Evolutionary conservation across 2,329 filamentous ascomycete genomes (phyloP), one percentile per base, ranked within the genome.

Genomic region (Dactylonectria estremocensis): DNA sequence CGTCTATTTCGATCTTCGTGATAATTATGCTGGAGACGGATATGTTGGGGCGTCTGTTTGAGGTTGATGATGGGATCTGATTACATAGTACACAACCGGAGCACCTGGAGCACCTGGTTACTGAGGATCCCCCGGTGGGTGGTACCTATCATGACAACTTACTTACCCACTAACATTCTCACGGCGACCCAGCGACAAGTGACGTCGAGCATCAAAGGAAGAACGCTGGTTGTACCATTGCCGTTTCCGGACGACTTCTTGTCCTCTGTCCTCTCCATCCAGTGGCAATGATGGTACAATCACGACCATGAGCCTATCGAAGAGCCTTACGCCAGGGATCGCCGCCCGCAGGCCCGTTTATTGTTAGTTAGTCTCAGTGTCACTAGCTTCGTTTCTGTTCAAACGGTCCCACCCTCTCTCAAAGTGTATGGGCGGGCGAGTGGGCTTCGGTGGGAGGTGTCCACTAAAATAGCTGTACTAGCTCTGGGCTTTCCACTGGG

Each of bases 321-420:
- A 77, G 77, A 65, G 77, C 77, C 77, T 78, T 73, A 73, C 70
- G 61, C 64, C 71, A 76, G 70, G 74, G 75, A 76, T 77, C 68
- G 68, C 16, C 54, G 28, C 54, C 43, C 48, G n/a, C 37, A 20
- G 40, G 37, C 49, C 56, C 55, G 49, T 31, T 31, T 48, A 48
- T 28, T 48, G 55, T 59, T 24, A 37, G 46, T n/a, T 48, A 48
- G 4, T 48, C 49, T 59, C 18, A 37, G 46, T 28, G n/a, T 49
- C 35, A 48, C 35, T 64, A 54, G 54, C 16, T 50, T 37, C 53
- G 54, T 11, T 50, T 37, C 53, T 46, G 57, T 33, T 60, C 37
- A 45, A 33, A 13, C 37, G 37, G 37, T 46, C 49, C 58, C 49
- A 61, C 58, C 33, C 22, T 53, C 35, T 53, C 35, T 40, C 3